Evolutionary conservation across 108 stramenopile species (phyloP).

Genomic region (Fistulifera pelliculosa): DNA sequence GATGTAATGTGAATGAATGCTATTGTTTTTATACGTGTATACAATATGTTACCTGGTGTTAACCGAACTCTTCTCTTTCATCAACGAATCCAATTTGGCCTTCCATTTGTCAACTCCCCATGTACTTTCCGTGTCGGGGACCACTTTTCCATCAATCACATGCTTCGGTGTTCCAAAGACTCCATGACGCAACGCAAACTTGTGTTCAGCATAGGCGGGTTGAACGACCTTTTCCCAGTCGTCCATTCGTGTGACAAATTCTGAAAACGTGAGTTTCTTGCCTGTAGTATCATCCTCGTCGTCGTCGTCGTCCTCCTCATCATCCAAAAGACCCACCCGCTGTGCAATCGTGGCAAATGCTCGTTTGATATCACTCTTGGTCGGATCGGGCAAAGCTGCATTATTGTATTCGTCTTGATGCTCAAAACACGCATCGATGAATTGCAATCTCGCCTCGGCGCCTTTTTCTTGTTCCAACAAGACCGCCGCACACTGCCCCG

Average conservation of each 20-base stretch:
- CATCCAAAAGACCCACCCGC: constrained; percentile 21
- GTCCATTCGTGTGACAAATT: constrained; percentile 10
- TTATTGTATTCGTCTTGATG: constrained; percentile 20
- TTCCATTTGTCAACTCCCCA: constrained; percentile 31
- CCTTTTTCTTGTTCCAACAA: constrained; percentile 23
- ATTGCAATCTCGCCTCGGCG: constrained; percentile 13
- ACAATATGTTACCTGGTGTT: too few relatives aligned
- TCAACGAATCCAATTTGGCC: constrained; percentile 7
- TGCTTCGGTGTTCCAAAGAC: constrained; percentile 24
- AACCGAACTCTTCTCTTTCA: too few relatives aligned
- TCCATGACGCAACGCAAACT: constrained; percentile 20
- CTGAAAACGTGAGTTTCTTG: constrained; percentile 11
- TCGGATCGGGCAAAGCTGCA: constrained; percentile 11
- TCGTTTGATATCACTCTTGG: constrained; percentile 18
- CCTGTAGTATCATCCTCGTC: too few relatives aligned
- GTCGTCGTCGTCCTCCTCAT: neutral
- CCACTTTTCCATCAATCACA: constrained; percentile 20
- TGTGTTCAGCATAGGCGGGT: constrained; percentile 29
- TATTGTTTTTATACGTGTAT: too few relatives aligned
- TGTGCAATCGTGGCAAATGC: constrained; percentile 27
- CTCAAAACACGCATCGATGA: constrained; percentile 23
- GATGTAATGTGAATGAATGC: too few relatives aligned
- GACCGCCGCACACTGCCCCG: constrained; percentile 25
- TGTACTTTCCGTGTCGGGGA: constrained; percentile 22
- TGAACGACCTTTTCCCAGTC: constrained; percentile 20